Evolutionary conservation across 257 asterid genomes (phyloP).

Genomic region (Petunia secreta): DNA sequence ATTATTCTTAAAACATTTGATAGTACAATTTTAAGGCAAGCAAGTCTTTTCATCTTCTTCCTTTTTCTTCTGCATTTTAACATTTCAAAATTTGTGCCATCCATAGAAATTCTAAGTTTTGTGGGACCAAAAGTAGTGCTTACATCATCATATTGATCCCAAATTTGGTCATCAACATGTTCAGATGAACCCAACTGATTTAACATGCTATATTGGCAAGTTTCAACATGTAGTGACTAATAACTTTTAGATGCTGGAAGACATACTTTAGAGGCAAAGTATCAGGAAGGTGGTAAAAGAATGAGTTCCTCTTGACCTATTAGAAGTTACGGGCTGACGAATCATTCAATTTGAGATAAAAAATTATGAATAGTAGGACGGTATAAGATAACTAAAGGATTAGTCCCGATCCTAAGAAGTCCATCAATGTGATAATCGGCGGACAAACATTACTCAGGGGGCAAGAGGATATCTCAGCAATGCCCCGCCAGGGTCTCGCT

Average conservation of each 20-base stretch:
- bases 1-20: neutral
- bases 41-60: neutral
- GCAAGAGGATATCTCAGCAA: too few species aligned
- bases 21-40: neutral
- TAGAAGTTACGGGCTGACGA: neutral
- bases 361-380: neutral
- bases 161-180: slow-evolving; percentile 22
- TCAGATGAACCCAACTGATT: slow-evolving; percentile 29
- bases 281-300: slow-evolving; percentile 51
- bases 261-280: slow-evolving; percentile 59
- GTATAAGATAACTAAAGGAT: neutral
- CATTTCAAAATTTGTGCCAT: neutral
- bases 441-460: too few species aligned
- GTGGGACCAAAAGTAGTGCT: neutral
- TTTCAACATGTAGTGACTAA: slow-evolving; percentile 51
- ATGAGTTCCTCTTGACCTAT: slow-evolving; percentile 57
- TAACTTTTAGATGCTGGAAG: slow-evolving; percentile 38
- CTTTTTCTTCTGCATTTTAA: neutral
- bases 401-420: neutral
- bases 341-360: neutral
- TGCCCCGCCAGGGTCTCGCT: too few species aligned
- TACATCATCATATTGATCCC: slow-evolving; percentile 19
- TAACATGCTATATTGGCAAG: slow-evolving; percentile 15
- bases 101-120: neutral
- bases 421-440: too few species aligned